Percentiles rank a stretch among this genome's conserved stretches.
Evolutionary conservation across 805 yeast genomes (phyloP).

Genomic region (Candida montana): DNA sequence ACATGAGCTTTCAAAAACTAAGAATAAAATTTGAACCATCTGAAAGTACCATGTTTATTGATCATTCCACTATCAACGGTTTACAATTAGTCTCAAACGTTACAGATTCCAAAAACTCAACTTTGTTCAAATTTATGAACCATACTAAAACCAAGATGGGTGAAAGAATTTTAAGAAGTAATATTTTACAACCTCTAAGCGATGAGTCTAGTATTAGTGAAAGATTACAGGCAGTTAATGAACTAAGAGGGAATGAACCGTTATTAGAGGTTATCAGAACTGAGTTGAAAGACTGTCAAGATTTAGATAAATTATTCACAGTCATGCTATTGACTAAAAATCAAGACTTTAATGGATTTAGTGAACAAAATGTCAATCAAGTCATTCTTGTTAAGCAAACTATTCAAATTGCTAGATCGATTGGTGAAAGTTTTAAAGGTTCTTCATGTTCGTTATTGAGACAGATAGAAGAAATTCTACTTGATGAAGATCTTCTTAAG

Average conservation of each 20-base stretch:
- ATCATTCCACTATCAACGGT: constrained; percentile 31
- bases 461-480: constrained; percentile 28
- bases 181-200: constrained; percentile 43
- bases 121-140: constrained; percentile 34
- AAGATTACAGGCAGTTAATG: constrained; percentile 34
- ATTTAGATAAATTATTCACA: constrained; percentile 37
- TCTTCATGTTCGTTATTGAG: constrained; percentile 16
- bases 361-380: constrained; percentile 28
- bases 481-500: constrained; percentile 19
- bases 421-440: constrained; percentile 16
- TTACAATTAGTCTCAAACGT: constrained; percentile 36
- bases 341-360: constrained; percentile 19
- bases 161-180: constrained; percentile 33
- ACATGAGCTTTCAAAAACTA: constrained; percentile 24
- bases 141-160: constrained; percentile 44
- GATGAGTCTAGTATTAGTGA: constrained; percentile 30
- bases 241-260: constrained; percentile 24
- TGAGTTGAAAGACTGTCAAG: constrained; percentile 29
- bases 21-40: constrained; percentile 34
- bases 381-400: constrained; percentile 36
- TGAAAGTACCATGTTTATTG: constrained; percentile 40
- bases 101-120: constrained; percentile 25
- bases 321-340: constrained; percentile 27
- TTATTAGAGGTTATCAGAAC: constrained; percentile 16
- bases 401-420: constrained; percentile 19